Evolutionary conservation across 345 rosid species (phyloP).

Genomic region (Acer campestre): DNA sequence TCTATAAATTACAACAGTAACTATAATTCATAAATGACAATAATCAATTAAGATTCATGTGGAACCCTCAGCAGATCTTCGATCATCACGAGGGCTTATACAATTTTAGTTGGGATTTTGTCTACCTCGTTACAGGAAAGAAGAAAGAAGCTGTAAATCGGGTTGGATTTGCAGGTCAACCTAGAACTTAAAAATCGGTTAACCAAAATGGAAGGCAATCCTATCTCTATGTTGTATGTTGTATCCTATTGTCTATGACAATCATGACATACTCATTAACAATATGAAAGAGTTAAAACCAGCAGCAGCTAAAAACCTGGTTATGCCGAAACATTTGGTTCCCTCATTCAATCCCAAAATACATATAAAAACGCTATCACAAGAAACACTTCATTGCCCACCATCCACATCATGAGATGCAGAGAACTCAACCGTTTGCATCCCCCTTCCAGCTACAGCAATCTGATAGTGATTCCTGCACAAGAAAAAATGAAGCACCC

Average conservation of each 20-base stretch:
- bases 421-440: constrained; percentile 78
- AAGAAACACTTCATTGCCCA: constrained; percentile 3
- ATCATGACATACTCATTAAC: background rate
- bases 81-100: background rate
- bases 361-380: background rate
- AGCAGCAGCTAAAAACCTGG: constrained; percentile 4
- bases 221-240: background rate
- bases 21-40: background rate
- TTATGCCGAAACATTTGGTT: constrained; percentile 5
- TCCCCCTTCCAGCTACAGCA: constrained; percentile 89
- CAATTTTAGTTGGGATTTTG: background rate
- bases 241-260: background rate
- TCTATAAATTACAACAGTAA: background rate
- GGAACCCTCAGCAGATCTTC: background rate
- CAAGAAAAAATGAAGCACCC: background rate
- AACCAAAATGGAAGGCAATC: background rate
- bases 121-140: background rate
- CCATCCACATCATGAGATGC: background rate
- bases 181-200: constrained; percentile 13
- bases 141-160: background rate
- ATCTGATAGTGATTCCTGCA: constrained; percentile 74
- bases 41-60: background rate
- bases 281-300: background rate
- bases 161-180: background rate
- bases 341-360: background rate